Conservation (phyloP, 2,329 filamentous ascomycete genomes). For the Rachicladosporium sp. region DNA sequence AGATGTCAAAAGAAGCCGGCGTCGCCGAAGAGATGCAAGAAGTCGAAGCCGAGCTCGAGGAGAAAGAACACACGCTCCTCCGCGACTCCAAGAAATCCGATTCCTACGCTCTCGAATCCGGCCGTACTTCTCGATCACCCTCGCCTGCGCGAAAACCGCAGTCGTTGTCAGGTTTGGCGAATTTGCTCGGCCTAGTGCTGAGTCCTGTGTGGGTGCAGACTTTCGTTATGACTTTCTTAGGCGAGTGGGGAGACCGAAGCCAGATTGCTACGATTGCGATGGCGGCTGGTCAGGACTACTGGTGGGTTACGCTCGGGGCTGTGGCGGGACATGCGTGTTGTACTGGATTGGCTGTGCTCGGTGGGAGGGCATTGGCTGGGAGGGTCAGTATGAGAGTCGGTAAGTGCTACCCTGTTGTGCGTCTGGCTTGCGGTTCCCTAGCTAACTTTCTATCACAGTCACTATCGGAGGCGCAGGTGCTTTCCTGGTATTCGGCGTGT, state of each 20-base stretch:
- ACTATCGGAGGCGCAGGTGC: conserved; percentile 83
- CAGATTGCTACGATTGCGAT: conserved; percentile 98
- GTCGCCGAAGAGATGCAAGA: conserved; percentile 97
- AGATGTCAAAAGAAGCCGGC: conserved; percentile 80
- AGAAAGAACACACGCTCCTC: conserved; percentile 67
- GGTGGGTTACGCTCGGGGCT: conserved; percentile 92
- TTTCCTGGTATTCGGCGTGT: conserved; percentile 81
- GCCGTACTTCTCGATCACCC: conserved; percentile 17
- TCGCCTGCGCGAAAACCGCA: conserved; percentile 19
- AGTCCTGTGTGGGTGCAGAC: conserved; percentile 98
- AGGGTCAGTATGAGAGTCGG: conserved; percentile 90
- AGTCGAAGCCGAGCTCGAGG: conserved; percentile 83
- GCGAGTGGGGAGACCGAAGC: conserved; percentile 94
- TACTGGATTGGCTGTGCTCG: conserved; percentile 82
- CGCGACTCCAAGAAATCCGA: conserved; percentile 60
- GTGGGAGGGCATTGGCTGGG: conserved; percentile 83
- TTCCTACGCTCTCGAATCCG: conserved; percentile 41
- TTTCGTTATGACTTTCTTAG: conserved; percentile 96
- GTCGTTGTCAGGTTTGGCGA: conserved; percentile 56
- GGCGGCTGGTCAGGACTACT: conserved; percentile 96
- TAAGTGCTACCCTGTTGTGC: conserved; percentile 41
- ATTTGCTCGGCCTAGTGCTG: conserved; percentile 74
- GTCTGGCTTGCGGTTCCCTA: neutral
- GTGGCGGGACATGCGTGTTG: conserved; percentile 78
- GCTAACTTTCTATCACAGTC: conserved; percentile 41